Base-by-base conservation (phyloP, 805 yeast genomes). In the Monosporozyma aerobia region DNA sequence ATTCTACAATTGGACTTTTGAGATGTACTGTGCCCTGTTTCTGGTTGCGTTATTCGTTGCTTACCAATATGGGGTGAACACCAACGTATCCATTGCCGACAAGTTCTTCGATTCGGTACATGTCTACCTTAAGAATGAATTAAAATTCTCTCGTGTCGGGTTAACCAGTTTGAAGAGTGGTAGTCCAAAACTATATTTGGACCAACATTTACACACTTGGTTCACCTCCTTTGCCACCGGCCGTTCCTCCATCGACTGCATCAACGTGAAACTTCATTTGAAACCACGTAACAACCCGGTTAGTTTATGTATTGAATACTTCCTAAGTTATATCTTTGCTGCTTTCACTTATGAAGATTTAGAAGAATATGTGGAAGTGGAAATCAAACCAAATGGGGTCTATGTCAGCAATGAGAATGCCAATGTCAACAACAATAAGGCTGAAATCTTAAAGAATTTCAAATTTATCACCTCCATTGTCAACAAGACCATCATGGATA, bases 381-480 rank as follows among this genome's bases (percentile, higher is more conserved):
- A 75, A 40, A 81, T 90, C 55, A 73, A 75, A 48, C 78, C 83
- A 50, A 76, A 73, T 55, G 69, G 68, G 53, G 55, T 62, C 11
- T 59, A 51, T 48, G 69, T 60, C 19, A 54, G 59, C 14, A 57
- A 51, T 49, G 67, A 65, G 52, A 55, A 52, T 30, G 56, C 68
- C 30, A 61, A 56, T n/a, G 53, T 56, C 1, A 64, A 67, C 37
- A 58, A 65, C 7, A 60, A 60, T 43, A 64, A 75, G 30, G 59
- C 63, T 6, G 72, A 70, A 19, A 76, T 80, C 60, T 89, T 86
- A 60, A 53, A 56, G 40, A 65, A 61, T 23, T 64, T 67, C 53
- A 82, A 82, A 63, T 90, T 87, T 62, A 81, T 90, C 58, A 78
- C 86, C 67, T 90, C 94, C 19, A 73, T 94, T 63, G 96, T 90